Percentiles rank a stretch among this genome's conserved stretches.
Evolutionary conservation across 2,329 filamentous ascomycete genomes (phyloP).

Genomic region (Pseudogymnoascus sp.): DNA sequence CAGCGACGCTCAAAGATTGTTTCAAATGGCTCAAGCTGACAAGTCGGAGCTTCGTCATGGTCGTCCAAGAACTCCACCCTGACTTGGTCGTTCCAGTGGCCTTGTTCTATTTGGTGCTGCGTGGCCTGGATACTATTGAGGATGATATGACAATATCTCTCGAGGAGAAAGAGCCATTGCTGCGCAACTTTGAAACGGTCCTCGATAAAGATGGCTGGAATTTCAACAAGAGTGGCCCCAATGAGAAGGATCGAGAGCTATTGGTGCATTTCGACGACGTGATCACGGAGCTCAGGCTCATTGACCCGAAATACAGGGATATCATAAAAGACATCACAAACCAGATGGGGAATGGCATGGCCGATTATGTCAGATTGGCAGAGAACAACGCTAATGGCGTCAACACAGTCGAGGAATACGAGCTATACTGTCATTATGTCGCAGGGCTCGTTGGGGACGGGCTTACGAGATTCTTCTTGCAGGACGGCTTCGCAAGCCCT

Average conservation of each 20-base stretch:
- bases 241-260: constrained; percentile 91
- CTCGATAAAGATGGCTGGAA: constrained; percentile 86
- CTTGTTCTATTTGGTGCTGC: constrained; percentile 87
- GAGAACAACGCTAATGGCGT: constrained; percentile 76
- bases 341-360: constrained; percentile 98
- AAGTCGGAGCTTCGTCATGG: constrained; percentile 84
- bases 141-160: constrained; percentile 93
- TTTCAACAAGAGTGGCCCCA: constrained; percentile 74
- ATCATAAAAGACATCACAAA: constrained; percentile 90
- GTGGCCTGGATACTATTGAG: constrained; percentile 95
- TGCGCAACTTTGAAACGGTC: constrained; percentile 74
- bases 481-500: constrained; percentile 78
- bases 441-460: constrained; percentile 98
- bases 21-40: constrained; percentile 82
- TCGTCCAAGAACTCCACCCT: constrained; percentile 93
- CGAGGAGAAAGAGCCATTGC: constrained; percentile 74
- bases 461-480: constrained; percentile 81
- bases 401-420: constrained; percentile 79
- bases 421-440: constrained; percentile 96
- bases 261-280: constrained; percentile 89
- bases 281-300: constrained; percentile 76
- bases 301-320: constrained; percentile 75
- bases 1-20: constrained; percentile 68
- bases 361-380: constrained; percentile 82
- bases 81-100: constrained; percentile 85